Evolutionary conservation across 2,329 filamentous ascomycete genomes (phyloP).

Genomic region (Neofusicoccum cordaticola): DNA sequence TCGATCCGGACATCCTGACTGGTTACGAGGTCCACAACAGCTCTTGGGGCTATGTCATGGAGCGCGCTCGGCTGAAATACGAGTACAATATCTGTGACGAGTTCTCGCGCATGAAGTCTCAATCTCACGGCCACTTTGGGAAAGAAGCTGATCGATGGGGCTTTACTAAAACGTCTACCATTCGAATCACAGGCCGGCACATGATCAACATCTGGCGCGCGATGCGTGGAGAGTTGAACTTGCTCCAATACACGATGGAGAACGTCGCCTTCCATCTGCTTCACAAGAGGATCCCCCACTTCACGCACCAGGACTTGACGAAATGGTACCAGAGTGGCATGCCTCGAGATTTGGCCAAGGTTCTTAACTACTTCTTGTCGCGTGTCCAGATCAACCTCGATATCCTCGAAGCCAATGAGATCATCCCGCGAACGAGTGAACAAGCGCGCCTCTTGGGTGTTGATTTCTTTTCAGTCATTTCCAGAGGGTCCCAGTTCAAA

Average conservation of each 20-base stretch:
- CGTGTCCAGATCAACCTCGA: constrained; percentile 82
- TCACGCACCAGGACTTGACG: constrained; percentile 74
- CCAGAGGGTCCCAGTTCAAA: constrained; percentile 94
- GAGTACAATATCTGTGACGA: constrained; percentile 90
- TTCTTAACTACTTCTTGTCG: constrained; percentile 73
- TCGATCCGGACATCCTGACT: constrained; percentile 89
- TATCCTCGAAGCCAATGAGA: constrained; percentile 84
- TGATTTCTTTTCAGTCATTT: constrained; percentile 96
- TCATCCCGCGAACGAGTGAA: constrained; percentile 85
- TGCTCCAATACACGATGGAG: constrained; percentile 94
- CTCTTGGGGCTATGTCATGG: constrained; percentile 95
- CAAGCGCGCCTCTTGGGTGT: constrained; percentile 90
- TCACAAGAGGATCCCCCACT: constrained; percentile 84
- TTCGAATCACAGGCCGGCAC: constrained; percentile 88
- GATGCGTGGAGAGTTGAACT: constrained; percentile 87
- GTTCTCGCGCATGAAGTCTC: constrained; percentile 80
- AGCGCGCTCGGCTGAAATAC: constrained; percentile 80
- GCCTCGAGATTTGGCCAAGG: constrained; percentile 66
- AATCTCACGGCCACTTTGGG: constrained; percentile 79
- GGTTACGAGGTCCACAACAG: constrained; percentile 92
- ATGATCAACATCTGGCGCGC: constrained; percentile 97
- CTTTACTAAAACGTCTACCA: constrained; percentile 88
- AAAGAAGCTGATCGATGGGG: constrained; percentile 90
- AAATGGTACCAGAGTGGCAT: constrained; percentile 73
- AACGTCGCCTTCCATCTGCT: constrained; percentile 91